Evolutionary conservation across 1,284 basidiomycete genomes (phyloP).

Genomic region (Phlebopus sp.): DNA sequence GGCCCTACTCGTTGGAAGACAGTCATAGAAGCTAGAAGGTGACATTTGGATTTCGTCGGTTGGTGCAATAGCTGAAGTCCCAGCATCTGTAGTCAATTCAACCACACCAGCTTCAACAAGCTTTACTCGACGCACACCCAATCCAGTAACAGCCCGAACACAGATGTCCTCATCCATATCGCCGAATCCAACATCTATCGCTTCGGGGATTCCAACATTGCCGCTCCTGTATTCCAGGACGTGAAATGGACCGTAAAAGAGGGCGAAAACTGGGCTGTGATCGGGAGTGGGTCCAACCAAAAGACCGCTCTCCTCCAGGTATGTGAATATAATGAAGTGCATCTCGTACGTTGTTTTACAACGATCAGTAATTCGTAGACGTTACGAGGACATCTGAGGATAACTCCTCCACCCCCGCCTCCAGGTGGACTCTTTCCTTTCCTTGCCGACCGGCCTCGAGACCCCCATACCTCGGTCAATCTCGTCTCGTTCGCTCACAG

Average conservation of each 20-base stretch:
- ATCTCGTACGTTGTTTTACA: background rate
- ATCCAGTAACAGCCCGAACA: background rate
- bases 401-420: constrained; percentile 57
- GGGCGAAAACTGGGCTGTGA: constrained; percentile 70
- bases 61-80: background rate
- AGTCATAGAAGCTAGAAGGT: constrained; percentile 1
- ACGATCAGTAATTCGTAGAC: constrained; percentile 40
- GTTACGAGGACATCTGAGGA: constrained; percentile 65
- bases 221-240: constrained; percentile 49
- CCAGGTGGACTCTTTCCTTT: constrained; percentile 74
- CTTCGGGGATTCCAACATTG: constrained; percentile 46
- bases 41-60: background rate
- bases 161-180: constrained; percentile 36
- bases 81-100: background rate
- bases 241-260: constrained; percentile 61
- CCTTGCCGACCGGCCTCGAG: constrained; percentile 39
- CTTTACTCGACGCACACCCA: constrained; percentile 5
- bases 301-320: constrained; percentile 63
- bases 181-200: constrained; percentile 47
- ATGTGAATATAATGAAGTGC: constrained; percentile 11
- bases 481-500: constrained; percentile 77
- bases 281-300: constrained; percentile 53
- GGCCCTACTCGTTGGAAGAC: constrained; percentile 4
- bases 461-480: constrained; percentile 53
- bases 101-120: background rate